Conservation (phyloP, 1,139 yeast species). For the Hansenula anomala region DNA sequence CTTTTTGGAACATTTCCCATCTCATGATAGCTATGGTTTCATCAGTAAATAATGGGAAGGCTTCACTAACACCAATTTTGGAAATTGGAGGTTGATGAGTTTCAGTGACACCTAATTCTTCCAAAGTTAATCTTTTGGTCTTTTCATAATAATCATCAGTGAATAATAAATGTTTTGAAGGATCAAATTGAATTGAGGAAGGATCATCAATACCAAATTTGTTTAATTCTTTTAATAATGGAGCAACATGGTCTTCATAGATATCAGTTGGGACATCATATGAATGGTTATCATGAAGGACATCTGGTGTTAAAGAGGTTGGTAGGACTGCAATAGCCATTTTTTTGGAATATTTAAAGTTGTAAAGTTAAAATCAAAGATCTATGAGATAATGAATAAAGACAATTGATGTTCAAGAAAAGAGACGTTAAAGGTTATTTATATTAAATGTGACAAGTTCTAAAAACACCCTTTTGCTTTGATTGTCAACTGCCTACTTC, state of each 20-base stretch:
- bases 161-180: constrained; percentile 38
- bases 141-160: constrained; percentile 29
- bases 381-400: too few relatives aligned
- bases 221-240: constrained; percentile 7
- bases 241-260: constrained; percentile 1
- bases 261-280: not conserved
- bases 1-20: constrained; percentile 42
- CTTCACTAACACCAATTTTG: constrained; percentile 48
- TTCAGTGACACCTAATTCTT: constrained; percentile 34
- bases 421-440: too few relatives aligned
- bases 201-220: constrained; percentile 7
- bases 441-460: too few relatives aligned
- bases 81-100: constrained; percentile 30
- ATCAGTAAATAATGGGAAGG: constrained; percentile 53
- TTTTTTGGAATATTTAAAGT: not conserved
- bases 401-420: too few relatives aligned
- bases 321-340: not conserved
- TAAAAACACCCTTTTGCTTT: too few relatives aligned
- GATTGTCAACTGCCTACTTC: too few relatives aligned
- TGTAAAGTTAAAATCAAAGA: too few relatives aligned
- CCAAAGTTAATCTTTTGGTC: constrained; percentile 43
- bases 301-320: not conserved
- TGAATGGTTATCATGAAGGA: not conserved
- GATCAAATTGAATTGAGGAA: constrained; percentile 31
- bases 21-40: constrained; percentile 54